Conservation (phyloP, 1,284 basidiomycete genomes). For the Austroboletus niveus region DNA sequence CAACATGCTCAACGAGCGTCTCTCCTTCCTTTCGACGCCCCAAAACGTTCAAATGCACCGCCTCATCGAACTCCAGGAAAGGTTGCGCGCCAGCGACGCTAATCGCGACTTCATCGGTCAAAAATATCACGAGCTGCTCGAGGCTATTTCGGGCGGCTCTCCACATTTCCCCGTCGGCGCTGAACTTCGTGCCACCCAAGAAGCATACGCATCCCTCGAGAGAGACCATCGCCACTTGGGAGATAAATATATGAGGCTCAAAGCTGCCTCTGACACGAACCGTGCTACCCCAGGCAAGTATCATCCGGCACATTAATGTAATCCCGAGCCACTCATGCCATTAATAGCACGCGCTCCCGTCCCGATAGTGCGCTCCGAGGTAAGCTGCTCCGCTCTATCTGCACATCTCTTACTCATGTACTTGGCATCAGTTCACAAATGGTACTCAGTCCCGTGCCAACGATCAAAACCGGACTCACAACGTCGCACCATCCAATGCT, state of each 20-base stretch:
- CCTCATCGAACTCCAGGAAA: conserved; percentile 28
- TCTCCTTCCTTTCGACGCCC: conserved; percentile 19
- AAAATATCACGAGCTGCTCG: conserved; percentile 29
- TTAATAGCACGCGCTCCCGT: conserved; percentile 3
- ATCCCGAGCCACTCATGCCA: conserved; percentile 1
- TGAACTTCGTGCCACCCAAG: conserved; percentile 22
- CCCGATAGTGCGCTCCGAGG: conserved; percentile 12
- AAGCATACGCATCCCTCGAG: conserved; percentile 20
- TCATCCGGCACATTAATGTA: not conserved
- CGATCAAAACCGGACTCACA: conserved; percentile 8
- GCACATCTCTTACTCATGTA: not conserved
- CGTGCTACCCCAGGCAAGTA: not conserved
- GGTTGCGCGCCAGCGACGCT: conserved; percentile 20
- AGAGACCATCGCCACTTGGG: conserved; percentile 20
- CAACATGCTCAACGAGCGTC: conserved; percentile 31
- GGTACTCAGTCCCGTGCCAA: not conserved
- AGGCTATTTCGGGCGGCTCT: conserved; percentile 10
- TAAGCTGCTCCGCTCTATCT: conserved; percentile 4
- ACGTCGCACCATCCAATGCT: conserved; percentile 9
- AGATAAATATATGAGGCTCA: conserved; percentile 26
- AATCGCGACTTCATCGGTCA: conserved; percentile 9
- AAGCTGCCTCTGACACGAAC: conserved; percentile 2
- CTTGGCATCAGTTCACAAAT: not conserved
- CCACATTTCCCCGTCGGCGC: conserved; percentile 14
- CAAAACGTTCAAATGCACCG: conserved; percentile 16